Percentiles rank a stretch among this genome's conserved stretches.
Evolutionary conservation across 192 early-diverging fungal genomes (phyloP).

Genomic region (Backusella tarrabulga): DNA sequence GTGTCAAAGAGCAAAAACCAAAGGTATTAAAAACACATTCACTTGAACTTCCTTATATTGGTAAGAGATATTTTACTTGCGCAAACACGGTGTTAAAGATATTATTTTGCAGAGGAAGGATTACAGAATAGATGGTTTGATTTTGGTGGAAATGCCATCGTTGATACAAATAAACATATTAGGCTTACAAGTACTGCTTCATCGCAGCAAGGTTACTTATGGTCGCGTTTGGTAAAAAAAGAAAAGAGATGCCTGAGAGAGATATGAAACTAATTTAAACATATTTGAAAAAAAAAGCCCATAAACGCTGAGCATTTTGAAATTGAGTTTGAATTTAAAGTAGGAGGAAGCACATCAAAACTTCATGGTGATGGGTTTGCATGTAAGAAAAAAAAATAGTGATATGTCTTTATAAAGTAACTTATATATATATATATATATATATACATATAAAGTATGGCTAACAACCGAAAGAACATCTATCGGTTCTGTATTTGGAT

Average conservation of each 20-base stretch:
- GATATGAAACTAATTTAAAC: background rate
- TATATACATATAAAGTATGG: constrained; percentile 58
- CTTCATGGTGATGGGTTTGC: constrained; percentile 97
- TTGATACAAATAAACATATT: constrained; percentile 86
- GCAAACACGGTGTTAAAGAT: background rate
- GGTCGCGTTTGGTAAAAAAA: constrained; percentile 60
- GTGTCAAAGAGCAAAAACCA: background rate
- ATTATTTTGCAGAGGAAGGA: constrained; percentile 54
- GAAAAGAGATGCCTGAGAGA: background rate
- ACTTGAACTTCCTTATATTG: background rate
- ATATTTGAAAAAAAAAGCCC: constrained; percentile 44
- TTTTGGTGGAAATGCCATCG: constrained; percentile 87
- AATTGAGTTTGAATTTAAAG: constrained; percentile 92
- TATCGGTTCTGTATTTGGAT: constrained; percentile 88
- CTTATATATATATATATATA: background rate
- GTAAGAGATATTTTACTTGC: background rate
- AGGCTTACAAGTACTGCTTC: constrained; percentile 81
- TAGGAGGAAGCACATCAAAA: constrained; percentile 69
- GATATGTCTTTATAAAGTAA: background rate
- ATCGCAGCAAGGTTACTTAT: constrained; percentile 82
- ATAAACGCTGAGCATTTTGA: constrained; percentile 68
- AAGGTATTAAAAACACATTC: background rate
- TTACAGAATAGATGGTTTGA: constrained; percentile 90
- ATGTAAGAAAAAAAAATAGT: constrained; percentile 17
- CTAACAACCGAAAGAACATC: constrained; percentile 70